These are phyloP conservation scores for Zygoascus hellenicus DNA, from an alignment of 1,139 yeast genomes.

Conservation along the genomic window DNA sequence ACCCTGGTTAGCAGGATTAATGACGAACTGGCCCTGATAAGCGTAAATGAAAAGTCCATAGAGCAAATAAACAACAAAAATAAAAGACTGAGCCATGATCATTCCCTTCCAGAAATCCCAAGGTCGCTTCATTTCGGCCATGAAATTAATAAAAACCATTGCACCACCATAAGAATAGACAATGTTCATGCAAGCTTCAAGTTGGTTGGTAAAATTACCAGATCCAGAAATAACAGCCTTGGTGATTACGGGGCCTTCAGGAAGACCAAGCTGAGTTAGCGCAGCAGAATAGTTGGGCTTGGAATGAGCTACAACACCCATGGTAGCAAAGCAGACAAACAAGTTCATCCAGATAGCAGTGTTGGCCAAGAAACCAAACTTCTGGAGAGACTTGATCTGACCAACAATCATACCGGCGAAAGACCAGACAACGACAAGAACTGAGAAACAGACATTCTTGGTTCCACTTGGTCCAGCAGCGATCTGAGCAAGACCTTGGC, in stretches of 20 bases:
- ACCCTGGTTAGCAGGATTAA: constrained; percentile 43
- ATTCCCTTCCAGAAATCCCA: constrained; percentile 45
- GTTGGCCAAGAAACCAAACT: constrained; percentile 41
- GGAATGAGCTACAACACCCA: constrained; percentile 36
- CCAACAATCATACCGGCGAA: constrained; percentile 40
- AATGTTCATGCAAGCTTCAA: constrained; percentile 40
- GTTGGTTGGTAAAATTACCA: constrained; percentile 27
- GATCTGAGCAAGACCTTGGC: constrained; percentile 40
- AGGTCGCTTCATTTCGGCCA: constrained; percentile 44
- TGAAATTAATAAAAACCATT: constrained; percentile 40
- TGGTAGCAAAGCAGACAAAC: constrained; percentile 38
- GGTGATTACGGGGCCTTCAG: constrained; percentile 26
- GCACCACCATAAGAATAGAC: constrained; percentile 48
- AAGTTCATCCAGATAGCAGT: constrained; percentile 44
- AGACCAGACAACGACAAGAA: constrained; percentile 40
- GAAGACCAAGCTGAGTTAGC: constrained; percentile 21
- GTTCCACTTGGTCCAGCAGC: constrained; percentile 26
- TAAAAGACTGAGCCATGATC: constrained; percentile 40
- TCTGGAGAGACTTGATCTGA: constrained; percentile 38
- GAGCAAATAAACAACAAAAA: constrained; percentile 36
- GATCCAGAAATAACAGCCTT: constrained; percentile 28
- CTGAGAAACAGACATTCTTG: constrained; percentile 36
- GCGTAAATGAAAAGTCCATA: constrained; percentile 41
- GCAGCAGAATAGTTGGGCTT: constrained; percentile 37
- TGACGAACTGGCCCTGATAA: constrained; percentile 41